Conservation (phyloP, 176 grass and related monocot species). For the Leersia perrieri region DNA sequence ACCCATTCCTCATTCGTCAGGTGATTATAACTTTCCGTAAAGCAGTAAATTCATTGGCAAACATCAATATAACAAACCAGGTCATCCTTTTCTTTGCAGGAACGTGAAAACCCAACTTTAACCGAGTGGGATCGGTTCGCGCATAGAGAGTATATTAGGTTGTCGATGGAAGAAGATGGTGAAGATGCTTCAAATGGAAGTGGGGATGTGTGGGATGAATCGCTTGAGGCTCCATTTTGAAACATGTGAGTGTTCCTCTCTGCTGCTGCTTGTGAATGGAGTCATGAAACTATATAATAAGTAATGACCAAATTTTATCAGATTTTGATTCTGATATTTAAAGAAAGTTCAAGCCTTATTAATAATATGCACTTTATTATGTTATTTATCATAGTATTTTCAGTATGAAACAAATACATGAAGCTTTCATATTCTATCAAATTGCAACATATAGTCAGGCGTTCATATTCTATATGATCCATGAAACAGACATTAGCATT, state of each 20-base stretch:
- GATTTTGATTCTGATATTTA: not conserved
- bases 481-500: not conserved
- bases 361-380: not conserved
- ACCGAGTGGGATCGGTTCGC: constrained; percentile 99
- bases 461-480: not conserved
- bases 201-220: constrained; percentile 99
- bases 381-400: not conserved
- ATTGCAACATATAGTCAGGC: not conserved
- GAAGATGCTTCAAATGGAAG: constrained; percentile 99
- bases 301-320: not conserved
- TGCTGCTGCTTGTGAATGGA: not conserved
- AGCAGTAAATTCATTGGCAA: constrained; percentile 12
- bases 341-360: not conserved
- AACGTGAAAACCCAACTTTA: constrained; percentile 93
- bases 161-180: constrained; percentile 99
- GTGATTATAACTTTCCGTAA: constrained; percentile 41
- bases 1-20: constrained; percentile 98
- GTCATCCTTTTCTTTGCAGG: constrained; percentile 43
- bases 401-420: not conserved
- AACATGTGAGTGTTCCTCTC: constrained; percentile 45
- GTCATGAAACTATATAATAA: not conserved
- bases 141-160: constrained; percentile 95
- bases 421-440: not conserved
- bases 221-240: constrained; percentile 95
- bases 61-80: constrained; percentile 18